These are phyloP conservation scores for Malus orientalis DNA, from an alignment of 306 rosid genomes.

Conservation along the genomic window DNA sequence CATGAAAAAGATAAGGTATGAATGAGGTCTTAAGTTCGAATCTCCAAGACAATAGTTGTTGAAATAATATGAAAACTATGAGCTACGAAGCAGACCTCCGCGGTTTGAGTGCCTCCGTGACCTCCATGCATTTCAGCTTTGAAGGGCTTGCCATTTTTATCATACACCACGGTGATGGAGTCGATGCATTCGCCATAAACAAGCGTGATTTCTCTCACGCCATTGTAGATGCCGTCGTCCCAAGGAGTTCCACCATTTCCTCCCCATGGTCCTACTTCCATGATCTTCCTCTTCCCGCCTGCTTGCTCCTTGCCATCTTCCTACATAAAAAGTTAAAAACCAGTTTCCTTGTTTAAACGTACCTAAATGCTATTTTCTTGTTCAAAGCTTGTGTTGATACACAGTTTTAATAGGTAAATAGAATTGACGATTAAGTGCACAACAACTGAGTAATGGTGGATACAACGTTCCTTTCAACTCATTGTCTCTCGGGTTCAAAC, in stretches of 20 bases:
- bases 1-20: background rate
- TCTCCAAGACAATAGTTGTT: background rate
- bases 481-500: background rate
- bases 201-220: constrained; percentile 44
- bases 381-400: background rate
- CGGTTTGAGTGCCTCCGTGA: constrained; percentile 39
- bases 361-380: background rate
- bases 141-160: constrained; percentile 45
- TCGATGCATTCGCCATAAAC: constrained; percentile 44
- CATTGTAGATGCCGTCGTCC: constrained; percentile 57
- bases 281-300: constrained; percentile 26
- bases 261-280: constrained; percentile 54
- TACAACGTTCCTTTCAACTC: no score
- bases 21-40: background rate
- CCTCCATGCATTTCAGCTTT: constrained; percentile 50
- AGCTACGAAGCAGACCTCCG: constrained; percentile 20
- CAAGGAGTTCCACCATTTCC: constrained; percentile 55
- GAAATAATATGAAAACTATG: background rate
- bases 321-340: background rate
- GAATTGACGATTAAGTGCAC: background rate
- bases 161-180: constrained; percentile 46
- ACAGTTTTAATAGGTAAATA: background rate
- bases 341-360: background rate
- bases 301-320: constrained; percentile 23
- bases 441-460: no score